Base-by-base conservation (phyloP, 805 yeast species). In the Suhomyces kilbournensis region DNA sequence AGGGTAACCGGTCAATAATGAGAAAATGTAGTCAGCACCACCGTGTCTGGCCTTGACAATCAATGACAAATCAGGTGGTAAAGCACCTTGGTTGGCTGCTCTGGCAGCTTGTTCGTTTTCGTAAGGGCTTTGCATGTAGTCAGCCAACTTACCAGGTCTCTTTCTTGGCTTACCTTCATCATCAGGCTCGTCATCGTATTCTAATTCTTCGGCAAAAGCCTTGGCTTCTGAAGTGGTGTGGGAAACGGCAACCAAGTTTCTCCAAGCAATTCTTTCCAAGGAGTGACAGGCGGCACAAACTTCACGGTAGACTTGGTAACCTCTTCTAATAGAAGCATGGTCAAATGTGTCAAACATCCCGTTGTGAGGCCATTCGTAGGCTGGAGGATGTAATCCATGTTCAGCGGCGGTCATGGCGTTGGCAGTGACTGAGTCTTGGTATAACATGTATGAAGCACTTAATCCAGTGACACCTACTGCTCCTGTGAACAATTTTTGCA, bases 251-350 rank as follows among this genome's bases (percentile, higher is more conserved):
- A 94, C 97, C 66, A 94, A 76, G 66, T 92, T 88, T 84, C 99
- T 90, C 99, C 99, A 94, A 44, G 98, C 97, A 61, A 94, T 87
- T 80, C 97, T 85, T 72, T 92, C 93, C 66, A 94, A 78, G 34
- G 99, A 93, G 78, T 94, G 99, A 77, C 99, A 94, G 52, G 98
- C 94, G 56, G 99, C 96, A 82, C 99, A 94, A 51, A 94, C 99
- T 78, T 94, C 99, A 75, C 91, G 86, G 82, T 94, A 94, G 56
- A 94, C 99, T 73, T 90, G 97, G 86, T 87, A 94, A 64, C 99
- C 99, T 83, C 99, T 91, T 82, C 99, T 89, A 68, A 94, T 89
- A 51, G 96, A 86, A 54, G 90, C 91, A 75, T 92, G 97, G 78
- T 92, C 97, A 62, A 90, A 92, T 51, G 96, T 80, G 63, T 85